Percentiles rank a stretch among this genome's conserved stretches.
Evolutionary conservation across 2,329 filamentous ascomycete species (phyloP).

Genomic region (Diaporthe citriasiana): DNA sequence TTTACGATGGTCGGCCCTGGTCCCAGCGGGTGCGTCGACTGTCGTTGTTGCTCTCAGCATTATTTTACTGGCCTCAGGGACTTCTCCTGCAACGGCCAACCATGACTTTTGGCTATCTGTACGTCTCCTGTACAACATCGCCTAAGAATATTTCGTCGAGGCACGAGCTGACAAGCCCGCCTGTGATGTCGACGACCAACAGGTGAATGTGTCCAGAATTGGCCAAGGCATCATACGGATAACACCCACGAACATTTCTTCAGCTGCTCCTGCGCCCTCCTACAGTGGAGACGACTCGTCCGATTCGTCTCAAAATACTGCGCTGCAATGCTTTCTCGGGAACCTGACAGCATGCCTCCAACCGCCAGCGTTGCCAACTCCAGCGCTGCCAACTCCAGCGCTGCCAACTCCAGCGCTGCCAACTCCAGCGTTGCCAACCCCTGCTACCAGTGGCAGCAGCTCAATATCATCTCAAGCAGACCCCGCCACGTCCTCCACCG

Average conservation of each 20-base stretch:
- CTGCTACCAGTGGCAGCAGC: neutral
- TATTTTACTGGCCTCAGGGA: neutral
- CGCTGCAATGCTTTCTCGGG: neutral
- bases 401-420: neutral
- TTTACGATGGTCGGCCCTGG: neutral
- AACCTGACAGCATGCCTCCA: slow-evolving; percentile 2
- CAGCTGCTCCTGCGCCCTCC: neutral
- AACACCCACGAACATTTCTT: neutral
- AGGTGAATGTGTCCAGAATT: slow-evolving; percentile 14
- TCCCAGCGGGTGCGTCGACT: neutral
- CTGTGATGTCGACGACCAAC: neutral
- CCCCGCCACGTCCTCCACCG: neutral
- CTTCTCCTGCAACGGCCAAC: neutral
- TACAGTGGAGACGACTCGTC: no score
- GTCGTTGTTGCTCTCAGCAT: slow-evolving; percentile 15
- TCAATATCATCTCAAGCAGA: neutral
- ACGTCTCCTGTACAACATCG: neutral
- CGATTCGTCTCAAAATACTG: neutral
- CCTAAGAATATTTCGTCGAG: neutral
- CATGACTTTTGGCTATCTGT: slow-evolving; percentile 7
- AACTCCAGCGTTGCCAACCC: neutral
- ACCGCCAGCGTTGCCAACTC: neutral
- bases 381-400: neutral
- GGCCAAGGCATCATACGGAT: slow-evolving; percentile 1
- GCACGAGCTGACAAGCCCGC: no score